phyloP scores from a whole-genome alignment of 75 land plant species.

The Pseudotsuga menziesii region DNA sequence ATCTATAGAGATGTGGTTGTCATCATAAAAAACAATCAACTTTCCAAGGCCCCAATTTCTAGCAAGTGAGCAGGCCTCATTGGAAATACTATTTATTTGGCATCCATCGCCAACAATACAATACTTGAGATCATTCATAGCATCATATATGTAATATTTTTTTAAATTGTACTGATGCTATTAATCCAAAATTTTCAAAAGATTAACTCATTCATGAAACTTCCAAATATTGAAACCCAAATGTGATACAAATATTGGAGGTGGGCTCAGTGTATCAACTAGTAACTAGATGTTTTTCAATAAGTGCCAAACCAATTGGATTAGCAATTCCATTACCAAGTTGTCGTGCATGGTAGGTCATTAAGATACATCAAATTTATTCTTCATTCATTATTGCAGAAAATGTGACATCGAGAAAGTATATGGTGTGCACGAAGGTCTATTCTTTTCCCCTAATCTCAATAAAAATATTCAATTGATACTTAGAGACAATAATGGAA shows the following conservation, averaged over 20 bases:
- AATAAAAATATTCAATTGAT: too few relatives aligned
- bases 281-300: slow-evolving; percentile 92
- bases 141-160: neutral
- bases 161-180: neutral
- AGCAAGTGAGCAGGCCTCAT: slow-evolving; percentile 89
- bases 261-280: slow-evolving; percentile 96
- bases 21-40: slow-evolving; percentile 93
- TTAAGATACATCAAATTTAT: neutral
- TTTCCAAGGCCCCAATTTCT: slow-evolving; percentile 97
- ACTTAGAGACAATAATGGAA: too few relatives aligned
- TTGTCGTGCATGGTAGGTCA: slow-evolving; percentile 42
- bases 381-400: neutral
- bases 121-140: slow-evolving; percentile 37
- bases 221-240: neutral
- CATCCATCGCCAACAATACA: slow-evolving; percentile 90
- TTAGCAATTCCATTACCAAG: slow-evolving; percentile 97
- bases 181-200: neutral
- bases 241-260: slow-evolving; percentile 39
- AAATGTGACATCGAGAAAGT: slow-evolving; percentile 6
- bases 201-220: neutral
- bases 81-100: slow-evolving; percentile 91
- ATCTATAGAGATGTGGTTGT: slow-evolving; percentile 97
- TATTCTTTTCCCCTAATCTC: too few relatives aligned
- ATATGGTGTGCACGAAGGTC: too few relatives aligned
- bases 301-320: slow-evolving; percentile 96